Conservation (phyloP, 208 protist genomes). For the Leishmania tarentolae region DNA sequence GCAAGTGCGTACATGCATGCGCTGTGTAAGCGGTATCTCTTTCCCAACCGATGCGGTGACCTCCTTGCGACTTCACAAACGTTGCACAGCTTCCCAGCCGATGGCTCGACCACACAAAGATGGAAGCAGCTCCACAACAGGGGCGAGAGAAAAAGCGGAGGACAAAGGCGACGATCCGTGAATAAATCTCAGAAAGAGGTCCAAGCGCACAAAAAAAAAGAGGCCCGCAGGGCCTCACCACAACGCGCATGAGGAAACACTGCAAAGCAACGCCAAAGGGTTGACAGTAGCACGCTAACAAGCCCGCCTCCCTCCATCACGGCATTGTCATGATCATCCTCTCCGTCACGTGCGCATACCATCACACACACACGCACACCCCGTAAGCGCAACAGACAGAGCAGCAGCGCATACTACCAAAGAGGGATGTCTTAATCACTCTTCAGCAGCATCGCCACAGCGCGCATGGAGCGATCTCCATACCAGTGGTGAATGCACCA, state of each 20-base stretch:
- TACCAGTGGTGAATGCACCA: slow-evolving; percentile 47
- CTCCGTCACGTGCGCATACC: not conserved
- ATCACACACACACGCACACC: not conserved
- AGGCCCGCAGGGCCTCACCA: not conserved
- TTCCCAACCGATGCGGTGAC: not conserved
- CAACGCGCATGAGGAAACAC: not conserved
- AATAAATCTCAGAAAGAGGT: not conserved
- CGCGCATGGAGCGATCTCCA: slow-evolving; percentile 41
- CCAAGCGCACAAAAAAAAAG: not conserved
- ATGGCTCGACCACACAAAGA: not conserved
- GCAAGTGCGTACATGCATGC: not conserved
- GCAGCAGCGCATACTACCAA: not conserved
- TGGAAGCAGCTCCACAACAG: not conserved
- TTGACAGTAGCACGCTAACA: not conserved
- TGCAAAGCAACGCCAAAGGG: not conserved
- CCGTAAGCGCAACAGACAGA: not conserved
- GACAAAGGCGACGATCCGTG: not conserved
- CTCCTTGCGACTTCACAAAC: not conserved
- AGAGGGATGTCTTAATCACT: slow-evolving; percentile 15
- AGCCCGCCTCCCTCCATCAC: not conserved
- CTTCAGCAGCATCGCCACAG: slow-evolving; percentile 43
- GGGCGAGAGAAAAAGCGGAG: not conserved
- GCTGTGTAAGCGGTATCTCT: not conserved
- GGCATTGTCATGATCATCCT: not conserved
- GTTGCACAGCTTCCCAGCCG: not conserved